phyloP scores from a whole-genome alignment of 2,329 filamentous ascomycete species.

The Sporothrix luriei region DNA sequence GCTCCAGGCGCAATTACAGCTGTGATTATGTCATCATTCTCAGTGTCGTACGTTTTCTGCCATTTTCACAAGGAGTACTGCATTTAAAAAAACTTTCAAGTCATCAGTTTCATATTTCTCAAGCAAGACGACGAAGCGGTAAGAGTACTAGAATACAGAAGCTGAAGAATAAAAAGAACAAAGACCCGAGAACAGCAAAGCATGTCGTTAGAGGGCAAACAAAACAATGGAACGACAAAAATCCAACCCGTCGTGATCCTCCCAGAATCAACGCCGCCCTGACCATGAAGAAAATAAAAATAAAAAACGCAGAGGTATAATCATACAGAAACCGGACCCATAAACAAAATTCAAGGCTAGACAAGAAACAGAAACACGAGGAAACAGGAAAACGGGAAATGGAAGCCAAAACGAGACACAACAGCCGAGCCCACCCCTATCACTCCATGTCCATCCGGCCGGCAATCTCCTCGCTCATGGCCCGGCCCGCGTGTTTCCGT shows the following conservation, averaged over 20 bases:
- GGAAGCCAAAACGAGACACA: not conserved
- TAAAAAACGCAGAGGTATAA: not conserved
- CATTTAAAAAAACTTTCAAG: not conserved
- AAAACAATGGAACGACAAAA: not conserved
- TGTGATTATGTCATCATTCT: slow-evolving; percentile 10
- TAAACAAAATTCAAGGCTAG: not conserved
- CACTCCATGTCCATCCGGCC: slow-evolving; percentile 63
- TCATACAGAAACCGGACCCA: not conserved
- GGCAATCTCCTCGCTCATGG: slow-evolving; percentile 65
- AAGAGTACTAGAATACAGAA: not conserved
- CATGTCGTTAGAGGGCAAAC: not conserved
- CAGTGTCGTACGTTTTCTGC: no score
- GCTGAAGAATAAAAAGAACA: not conserved
- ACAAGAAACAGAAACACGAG: not conserved
- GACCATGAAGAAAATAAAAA: not conserved
- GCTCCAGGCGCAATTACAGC: not conserved
- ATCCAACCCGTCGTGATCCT: slow-evolving; percentile 1
- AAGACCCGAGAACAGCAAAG: no score
- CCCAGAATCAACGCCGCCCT: not conserved
- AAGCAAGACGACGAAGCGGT: not conserved
- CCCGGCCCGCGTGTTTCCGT: slow-evolving; percentile 47
- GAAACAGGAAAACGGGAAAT: not conserved
- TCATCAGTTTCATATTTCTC: slow-evolving; percentile 17
- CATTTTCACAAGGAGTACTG: no score
- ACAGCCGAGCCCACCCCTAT: not conserved